A percentile compares a stretch with the other conserved stretches of the same genome.
phyloP scores from a whole-genome alignment of 495 filamentous ascomycete species.

The Usnea hakonensis region DNA sequence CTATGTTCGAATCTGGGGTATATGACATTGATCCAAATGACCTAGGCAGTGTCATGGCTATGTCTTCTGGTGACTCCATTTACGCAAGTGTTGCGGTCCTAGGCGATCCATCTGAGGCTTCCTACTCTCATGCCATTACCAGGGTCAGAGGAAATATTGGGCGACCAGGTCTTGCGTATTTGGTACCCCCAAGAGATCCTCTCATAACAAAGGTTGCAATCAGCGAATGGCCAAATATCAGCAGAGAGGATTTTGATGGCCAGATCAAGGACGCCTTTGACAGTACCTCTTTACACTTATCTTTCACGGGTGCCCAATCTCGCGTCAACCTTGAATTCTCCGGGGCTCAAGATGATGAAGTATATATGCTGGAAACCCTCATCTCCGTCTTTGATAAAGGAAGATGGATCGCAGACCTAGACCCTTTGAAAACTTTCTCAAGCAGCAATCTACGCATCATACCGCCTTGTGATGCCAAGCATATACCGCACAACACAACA shows the following conservation, averaged over 20 bases:
- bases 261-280: conserved; percentile 26
- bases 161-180: conserved; percentile 28
- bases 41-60: conserved; percentile 21
- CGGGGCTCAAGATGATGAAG: conserved; percentile 25
- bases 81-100: conserved; percentile 26
- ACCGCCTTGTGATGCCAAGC: no score
- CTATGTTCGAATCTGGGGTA: conserved; percentile 11
- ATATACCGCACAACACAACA: no score
- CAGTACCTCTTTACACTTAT: conserved; percentile 34
- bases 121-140: conserved; percentile 11
- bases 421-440: conserved; percentile 15
- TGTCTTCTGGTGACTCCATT: conserved; percentile 30
- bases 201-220: conserved; percentile 13
- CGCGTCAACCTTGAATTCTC: conserved; percentile 22
- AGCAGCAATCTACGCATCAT: background rate
- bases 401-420: conserved; percentile 34
- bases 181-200: conserved; percentile 27
- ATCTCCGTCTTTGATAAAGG: conserved; percentile 30
- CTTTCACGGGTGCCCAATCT: conserved; percentile 31
- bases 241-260: conserved; percentile 29
- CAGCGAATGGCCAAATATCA: conserved; percentile 24
- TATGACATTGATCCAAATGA: conserved; percentile 1
- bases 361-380: conserved; percentile 28
- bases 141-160: conserved; percentile 33
- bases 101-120: conserved; percentile 20